Evolutionary conservation across 1,139 yeast species (phyloP).

Genomic region (Pneumocystis murina): DNA sequence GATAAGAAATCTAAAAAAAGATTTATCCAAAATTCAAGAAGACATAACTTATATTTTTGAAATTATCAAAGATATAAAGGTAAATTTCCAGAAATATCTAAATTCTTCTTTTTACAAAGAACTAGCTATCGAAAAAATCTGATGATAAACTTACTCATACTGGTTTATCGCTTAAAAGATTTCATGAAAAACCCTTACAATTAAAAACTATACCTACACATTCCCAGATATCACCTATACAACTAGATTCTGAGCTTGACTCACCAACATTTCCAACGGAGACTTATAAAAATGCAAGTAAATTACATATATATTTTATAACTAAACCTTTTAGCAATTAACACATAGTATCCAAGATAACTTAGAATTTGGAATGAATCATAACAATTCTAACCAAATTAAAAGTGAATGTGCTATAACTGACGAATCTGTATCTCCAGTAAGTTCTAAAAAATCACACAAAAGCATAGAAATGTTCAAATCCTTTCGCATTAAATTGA

Average conservation of each 20-base stretch:
- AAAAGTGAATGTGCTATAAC: neutral
- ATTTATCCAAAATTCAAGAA: neutral
- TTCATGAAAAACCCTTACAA: neutral
- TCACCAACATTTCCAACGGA: neutral
- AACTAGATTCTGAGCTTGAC: neutral
- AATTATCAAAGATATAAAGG: neutral
- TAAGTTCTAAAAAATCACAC: neutral
- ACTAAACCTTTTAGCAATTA: neutral
- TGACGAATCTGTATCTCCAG: constrained; percentile 2
- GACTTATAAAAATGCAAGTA: neutral
- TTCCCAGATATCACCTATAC: neutral
- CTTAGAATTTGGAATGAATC: neutral
- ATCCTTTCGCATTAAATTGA: constrained; percentile 74
- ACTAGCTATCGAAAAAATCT: neutral
- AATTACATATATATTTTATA: neutral
- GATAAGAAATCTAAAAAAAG: neutral
- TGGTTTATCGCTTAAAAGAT: neutral
- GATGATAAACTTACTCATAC: neutral
- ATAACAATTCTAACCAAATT: neutral
- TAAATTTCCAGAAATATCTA: neutral
- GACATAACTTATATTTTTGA: neutral
- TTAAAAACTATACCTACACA: neutral
- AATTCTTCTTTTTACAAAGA: neutral
- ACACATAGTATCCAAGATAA: neutral
- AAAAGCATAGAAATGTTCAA: constrained; percentile 50